Evolutionary conservation across 345 rosid genomes (phyloP), one percentile per base, ranked within the genome.

Genomic region (Salix koriyanagi): DNA sequence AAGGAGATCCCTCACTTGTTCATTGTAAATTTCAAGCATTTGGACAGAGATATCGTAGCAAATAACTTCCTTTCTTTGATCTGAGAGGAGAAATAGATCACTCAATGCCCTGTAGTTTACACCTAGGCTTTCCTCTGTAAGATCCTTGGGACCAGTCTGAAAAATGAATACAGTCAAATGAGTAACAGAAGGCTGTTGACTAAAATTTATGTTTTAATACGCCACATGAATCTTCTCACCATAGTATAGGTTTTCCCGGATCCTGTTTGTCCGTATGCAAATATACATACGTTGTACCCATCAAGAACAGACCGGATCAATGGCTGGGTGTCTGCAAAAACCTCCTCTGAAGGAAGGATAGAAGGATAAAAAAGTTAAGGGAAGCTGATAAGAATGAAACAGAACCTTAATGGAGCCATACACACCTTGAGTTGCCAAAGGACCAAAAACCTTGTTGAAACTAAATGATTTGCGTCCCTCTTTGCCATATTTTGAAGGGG

Each of bases 231-330:
- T 73, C 30, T 16, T 69, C 84, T 78, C 52, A 82, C 84, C 84
- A 82, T 82, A 15, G 84, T 82, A 67, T 28, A 71, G 54, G 84
- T 82, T 48, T 82, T 82, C 13, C 84, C 84, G 1, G 84, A 82
- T 67, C 84, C 84, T 25, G 84, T 82, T 71, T 82, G 84, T 21
- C 84, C 84, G 58, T 82, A 82, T 28, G 84, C 84, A 71, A 82
- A 82, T 50, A 82, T 82, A 48, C 84, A 82, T 19, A 82, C 81
- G 48, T 82, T 82, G 68, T 70, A 82, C 4, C 84, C 84, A 36
- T 82, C 84, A 74, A 82, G 81, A 71, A 78, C 84, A 36, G 84
- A 82, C 15, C 84, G 79, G 26, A 82, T 82, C 84, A 82, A 56
- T n/a, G 84, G 81, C 76, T 66, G 81, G 25, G 79, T 82, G 67